A percentile compares a stretch with the other conserved stretches of the same genome.
These are phyloP conservation scores for Glaciozyma martinii DNA, from an alignment of 768 basidiomycete species.

Conservation along the genomic window DNA sequence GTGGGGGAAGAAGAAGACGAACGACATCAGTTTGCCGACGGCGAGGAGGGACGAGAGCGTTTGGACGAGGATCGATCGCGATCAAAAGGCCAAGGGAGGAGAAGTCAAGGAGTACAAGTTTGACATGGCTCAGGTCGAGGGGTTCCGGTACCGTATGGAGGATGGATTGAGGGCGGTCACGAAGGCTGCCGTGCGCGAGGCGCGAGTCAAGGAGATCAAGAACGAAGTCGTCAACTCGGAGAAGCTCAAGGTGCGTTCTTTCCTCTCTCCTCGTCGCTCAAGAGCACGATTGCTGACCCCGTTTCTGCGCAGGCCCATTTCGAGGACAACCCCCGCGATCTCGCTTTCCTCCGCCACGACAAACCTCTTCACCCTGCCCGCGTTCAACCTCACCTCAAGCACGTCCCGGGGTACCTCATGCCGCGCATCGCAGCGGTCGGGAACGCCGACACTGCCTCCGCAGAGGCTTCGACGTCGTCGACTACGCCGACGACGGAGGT, in stretches of 20 bases:
- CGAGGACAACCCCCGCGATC: slow-evolving; percentile 88
- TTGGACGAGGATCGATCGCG: slow-evolving; percentile 65
- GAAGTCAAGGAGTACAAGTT: slow-evolving; percentile 81
- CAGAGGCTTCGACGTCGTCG: background rate
- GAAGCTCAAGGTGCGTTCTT: slow-evolving; percentile 73
- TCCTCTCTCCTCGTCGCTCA: background rate
- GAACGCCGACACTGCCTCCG: slow-evolving; percentile 26
- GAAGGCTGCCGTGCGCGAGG: slow-evolving; percentile 73
- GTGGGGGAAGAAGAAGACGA: slow-evolving; percentile 44
- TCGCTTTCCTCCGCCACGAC: slow-evolving; percentile 87
- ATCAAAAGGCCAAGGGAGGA: slow-evolving; percentile 49
- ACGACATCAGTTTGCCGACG: slow-evolving; percentile 57
- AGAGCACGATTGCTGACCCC: background rate
- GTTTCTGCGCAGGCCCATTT: slow-evolving; percentile 68
- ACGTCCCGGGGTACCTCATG: slow-evolving; percentile 84
- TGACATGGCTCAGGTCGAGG: slow-evolving; percentile 91
- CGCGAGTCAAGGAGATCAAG: slow-evolving; percentile 85
- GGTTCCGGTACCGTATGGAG: slow-evolving; percentile 96
- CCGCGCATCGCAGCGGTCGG: slow-evolving; percentile 63
- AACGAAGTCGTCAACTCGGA: slow-evolving; percentile 88
- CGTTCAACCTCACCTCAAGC: slow-evolving; percentile 88
- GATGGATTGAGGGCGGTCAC: slow-evolving; percentile 87
- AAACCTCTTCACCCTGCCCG: slow-evolving; percentile 84
- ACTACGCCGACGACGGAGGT: background rate
- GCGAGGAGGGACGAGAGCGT: slow-evolving; percentile 67